These are phyloP conservation scores for Hyphopichia homilentoma DNA, from an alignment of 805 yeast genomes.

Conservation along the genomic window DNA sequence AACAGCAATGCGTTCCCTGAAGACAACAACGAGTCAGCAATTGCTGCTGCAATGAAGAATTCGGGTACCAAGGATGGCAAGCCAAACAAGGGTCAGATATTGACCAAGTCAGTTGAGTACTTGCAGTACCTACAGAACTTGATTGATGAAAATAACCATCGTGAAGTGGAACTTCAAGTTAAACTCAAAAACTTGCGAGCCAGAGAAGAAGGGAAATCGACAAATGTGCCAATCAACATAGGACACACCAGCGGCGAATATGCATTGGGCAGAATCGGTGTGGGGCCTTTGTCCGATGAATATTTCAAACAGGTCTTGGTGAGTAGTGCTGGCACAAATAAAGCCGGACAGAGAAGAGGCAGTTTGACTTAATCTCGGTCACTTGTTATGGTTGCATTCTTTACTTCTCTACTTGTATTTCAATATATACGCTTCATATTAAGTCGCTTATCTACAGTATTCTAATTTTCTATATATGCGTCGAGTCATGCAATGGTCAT, in stretches of 20 bases:
- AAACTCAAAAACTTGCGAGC: conserved; percentile 53
- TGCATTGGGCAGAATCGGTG: conserved; percentile 75
- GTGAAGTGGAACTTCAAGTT: conserved; percentile 70
- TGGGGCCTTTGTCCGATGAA: conserved; percentile 66
- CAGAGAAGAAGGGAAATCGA: conserved; percentile 34
- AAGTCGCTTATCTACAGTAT: background rate
- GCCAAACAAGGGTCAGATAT: conserved; percentile 80
- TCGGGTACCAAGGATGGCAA: conserved; percentile 77
- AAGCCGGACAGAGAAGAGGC: conserved; percentile 17
- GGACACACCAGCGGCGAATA: conserved; percentile 73
- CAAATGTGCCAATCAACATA: conserved; percentile 39
- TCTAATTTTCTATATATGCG: conserved; percentile 2
- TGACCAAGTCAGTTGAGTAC: conserved; percentile 72
- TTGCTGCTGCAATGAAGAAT: conserved; percentile 28
- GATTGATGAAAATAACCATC: conserved; percentile 75
- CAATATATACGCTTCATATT: background rate
- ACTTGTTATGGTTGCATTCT: no score
- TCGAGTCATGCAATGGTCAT: conserved; percentile 1
- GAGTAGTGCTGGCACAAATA: conserved; percentile 18
- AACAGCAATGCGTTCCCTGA: conserved; percentile 7
- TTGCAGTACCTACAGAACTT: conserved; percentile 61
- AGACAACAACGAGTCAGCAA: conserved; percentile 17
- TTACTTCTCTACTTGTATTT: background rate
- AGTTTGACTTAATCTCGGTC: conserved; percentile 6
- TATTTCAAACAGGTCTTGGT: conserved; percentile 23